These are phyloP conservation scores for Ephemerocybe angulata DNA, from an alignment of 768 basidiomycete species.

Conservation along the genomic window DNA sequence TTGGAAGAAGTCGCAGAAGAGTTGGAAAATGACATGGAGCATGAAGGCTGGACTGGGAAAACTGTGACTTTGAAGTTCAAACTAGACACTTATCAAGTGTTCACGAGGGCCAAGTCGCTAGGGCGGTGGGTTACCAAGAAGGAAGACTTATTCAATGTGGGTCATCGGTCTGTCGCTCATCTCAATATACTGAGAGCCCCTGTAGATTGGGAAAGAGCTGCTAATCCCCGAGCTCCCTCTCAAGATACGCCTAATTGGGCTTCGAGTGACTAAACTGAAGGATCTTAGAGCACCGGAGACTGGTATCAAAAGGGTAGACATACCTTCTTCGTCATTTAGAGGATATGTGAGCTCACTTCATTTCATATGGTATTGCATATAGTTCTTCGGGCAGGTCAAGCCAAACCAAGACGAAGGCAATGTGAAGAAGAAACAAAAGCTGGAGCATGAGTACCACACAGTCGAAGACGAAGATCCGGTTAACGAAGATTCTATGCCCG, in stretches of 20 bases:
- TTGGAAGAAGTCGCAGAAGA: constrained; percentile 79
- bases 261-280: constrained; percentile 85
- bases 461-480: constrained; percentile 21
- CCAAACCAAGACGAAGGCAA: constrained; percentile 36
- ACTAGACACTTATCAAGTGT: constrained; percentile 83
- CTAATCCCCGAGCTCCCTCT: constrained; percentile 78
- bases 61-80: constrained; percentile 94
- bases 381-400: constrained; percentile 57
- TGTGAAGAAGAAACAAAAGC: constrained; percentile 22
- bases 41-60: constrained; percentile 79
- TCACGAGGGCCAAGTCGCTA: constrained; percentile 80
- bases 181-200: constrained; percentile 10
- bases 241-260: constrained; percentile 78
- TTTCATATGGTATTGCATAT: background rate
- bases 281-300: constrained; percentile 56
- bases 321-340: constrained; percentile 1
- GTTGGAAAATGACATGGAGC: constrained; percentile 75
- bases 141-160: constrained; percentile 72
- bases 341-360: background rate
- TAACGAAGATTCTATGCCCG: constrained; percentile 44
- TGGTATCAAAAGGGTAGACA: constrained; percentile 76
- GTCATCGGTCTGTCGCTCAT: constrained; percentile 20
- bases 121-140: constrained; percentile 74
- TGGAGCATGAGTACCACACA: constrained; percentile 16
- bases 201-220: constrained; percentile 75